These are phyloP conservation scores for Ascobolus immersus DNA, from an alignment of 495 filamentous ascomycete genomes.

Conservation along the genomic window DNA sequence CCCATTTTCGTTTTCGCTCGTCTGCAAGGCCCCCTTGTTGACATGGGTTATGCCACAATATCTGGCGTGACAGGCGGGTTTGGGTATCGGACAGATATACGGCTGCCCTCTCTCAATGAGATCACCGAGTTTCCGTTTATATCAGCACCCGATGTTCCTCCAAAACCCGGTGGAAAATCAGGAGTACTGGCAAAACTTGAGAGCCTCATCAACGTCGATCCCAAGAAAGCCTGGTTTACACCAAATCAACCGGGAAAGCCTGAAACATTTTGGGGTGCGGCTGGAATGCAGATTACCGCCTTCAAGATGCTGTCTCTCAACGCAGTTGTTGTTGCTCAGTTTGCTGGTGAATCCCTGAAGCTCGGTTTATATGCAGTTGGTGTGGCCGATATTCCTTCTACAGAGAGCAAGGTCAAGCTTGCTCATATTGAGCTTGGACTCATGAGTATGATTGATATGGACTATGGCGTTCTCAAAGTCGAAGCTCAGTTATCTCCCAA, in stretches of 20 bases:
- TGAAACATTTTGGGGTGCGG: constrained; percentile 20
- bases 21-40: constrained; percentile 22
- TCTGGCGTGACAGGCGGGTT: constrained; percentile 20
- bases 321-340: constrained; percentile 18
- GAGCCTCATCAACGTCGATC: constrained; percentile 4
- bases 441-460: constrained; percentile 16
- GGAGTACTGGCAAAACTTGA: constrained; percentile 4
- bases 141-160: not conserved
- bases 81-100: constrained; percentile 21
- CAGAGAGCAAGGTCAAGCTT: constrained; percentile 8
- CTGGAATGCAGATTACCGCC: constrained; percentile 19
- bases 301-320: constrained; percentile 20
- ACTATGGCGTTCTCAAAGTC: constrained; percentile 17
- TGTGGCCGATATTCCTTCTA: constrained; percentile 17
- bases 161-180: too few species aligned
- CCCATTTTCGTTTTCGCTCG: constrained; percentile 20
- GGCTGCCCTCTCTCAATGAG: constrained; percentile 15
- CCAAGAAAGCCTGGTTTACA: constrained; percentile 10
- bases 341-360: constrained; percentile 14
- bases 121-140: constrained; percentile 21
- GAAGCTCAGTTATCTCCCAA: constrained; percentile 22
- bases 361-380: constrained; percentile 21
- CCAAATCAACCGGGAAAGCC: constrained; percentile 4
- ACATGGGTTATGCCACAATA: constrained; percentile 21
- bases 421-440: constrained; percentile 23